Base-by-base conservation (phyloP, 2,329 filamentous ascomycete genomes). In the Tetracladium maxilliforme region DNA sequence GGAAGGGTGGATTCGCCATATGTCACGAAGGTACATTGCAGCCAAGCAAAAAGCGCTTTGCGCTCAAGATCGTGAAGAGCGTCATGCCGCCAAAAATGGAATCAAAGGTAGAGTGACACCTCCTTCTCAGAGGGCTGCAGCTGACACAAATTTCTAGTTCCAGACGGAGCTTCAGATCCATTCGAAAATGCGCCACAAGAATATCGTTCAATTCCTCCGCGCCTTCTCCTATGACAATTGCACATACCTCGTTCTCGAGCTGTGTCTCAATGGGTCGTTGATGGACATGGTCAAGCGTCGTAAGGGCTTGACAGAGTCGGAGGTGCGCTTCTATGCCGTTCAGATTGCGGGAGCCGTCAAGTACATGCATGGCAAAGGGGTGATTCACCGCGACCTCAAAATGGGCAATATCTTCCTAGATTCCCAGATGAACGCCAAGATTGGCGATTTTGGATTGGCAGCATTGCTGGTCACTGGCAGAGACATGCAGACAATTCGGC, bases 371-470 rank as follows among this genome's bases (percentile, higher is more conserved):
- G 74, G 74, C 43, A 80, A 92, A 46, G 90, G 87, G 36, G 92
- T 98, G 33, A 93, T 95, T 24, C 90, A 98, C 51, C 73, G 90
- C 24, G 90, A 98, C 51, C 54, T 98, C 39, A 98, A 98, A 54
- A 95, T 94, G 62, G 92, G 90, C 24, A 98, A 98, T 48, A 76
- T 98, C 37, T 98, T 98, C 43, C 63, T 98, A 26, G 90, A 98
- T 48, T 70, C 71, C 27, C 64, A 84, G 37, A 94, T 98, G 87
- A 92, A 98, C 43, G 77, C 93, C 40, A 98, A 98, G 49, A 83
- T 98, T 40, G 90, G 90, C 22, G 90, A 98, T 49, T 98, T 98
- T 54, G 90, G 90, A 4, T 63, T 98, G 28, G 90, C 90, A 16
- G 90, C 92, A 15, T 61, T 98, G 39, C 62, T 95, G 29, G 74